Percentiles rank a stretch among this genome's conserved stretches.
These are phyloP conservation scores for Phytophthora pseudosyringae DNA, from an alignment of 352 stramenopile species.

Conservation along the genomic window DNA sequence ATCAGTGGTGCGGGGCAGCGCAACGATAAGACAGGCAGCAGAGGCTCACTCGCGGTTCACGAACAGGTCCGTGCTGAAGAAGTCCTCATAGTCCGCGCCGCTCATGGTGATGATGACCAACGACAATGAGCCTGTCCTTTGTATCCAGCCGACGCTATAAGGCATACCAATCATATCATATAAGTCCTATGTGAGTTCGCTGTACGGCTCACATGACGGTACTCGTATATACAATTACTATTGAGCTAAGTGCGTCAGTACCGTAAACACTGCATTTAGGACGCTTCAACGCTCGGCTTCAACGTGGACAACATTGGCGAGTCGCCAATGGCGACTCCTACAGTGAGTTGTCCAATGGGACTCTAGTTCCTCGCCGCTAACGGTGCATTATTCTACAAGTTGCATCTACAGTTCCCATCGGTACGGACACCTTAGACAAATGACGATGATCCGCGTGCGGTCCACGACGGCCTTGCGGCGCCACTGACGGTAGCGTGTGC, in stretches of 20 bases:
- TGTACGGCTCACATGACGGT: background rate
- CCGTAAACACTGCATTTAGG: background rate
- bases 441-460: conserved; percentile 82
- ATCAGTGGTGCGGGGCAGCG: background rate
- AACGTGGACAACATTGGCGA: background rate
- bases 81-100: conserved; percentile 50
- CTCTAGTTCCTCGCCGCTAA: no score
- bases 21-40: background rate
- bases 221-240: conserved; percentile 1
- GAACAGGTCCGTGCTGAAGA: conserved; percentile 63
- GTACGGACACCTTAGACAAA: conserved; percentile 78
- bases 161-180: background rate
- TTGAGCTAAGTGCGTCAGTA: conserved; percentile 5
- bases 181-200: background rate
- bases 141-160: no score
- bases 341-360: no score
- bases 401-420: conserved; percentile 74
- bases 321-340: no score
- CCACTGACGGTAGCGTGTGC: conserved; percentile 83
- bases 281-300: conserved; percentile 2
- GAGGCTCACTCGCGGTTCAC: conserved; percentile 59
- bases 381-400: conserved; percentile 36
- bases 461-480: conserved; percentile 86
- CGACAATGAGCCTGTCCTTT: background rate
- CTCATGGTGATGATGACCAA: conserved; percentile 18